These are phyloP conservation scores for Helicostylum pulchrum DNA, from an alignment of 192 early-diverging fungal species.

Conservation along the genomic window DNA sequence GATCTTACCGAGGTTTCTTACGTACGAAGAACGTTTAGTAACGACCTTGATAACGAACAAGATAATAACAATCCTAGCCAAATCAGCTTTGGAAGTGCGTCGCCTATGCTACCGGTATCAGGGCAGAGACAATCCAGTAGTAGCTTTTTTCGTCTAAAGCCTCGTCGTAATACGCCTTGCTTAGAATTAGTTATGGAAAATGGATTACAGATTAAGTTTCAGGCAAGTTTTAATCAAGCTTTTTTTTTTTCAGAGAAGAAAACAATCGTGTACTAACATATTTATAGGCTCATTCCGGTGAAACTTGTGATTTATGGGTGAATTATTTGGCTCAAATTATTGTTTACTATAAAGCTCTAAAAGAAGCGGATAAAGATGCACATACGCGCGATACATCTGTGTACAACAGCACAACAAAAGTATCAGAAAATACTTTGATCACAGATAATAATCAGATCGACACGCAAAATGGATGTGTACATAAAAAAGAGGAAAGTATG, in stretches of 20 bases:
- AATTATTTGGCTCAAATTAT: constrained; percentile 12
- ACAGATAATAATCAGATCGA: no score
- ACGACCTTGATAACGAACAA: neutral
- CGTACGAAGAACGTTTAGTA: constrained; percentile 9
- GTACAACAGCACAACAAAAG: no score
- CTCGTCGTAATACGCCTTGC: neutral
- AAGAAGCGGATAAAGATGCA: constrained; percentile 28
- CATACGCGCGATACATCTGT: neutral
- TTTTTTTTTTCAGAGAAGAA: neutral
- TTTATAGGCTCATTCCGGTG: constrained; percentile 12
- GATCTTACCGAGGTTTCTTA: constrained; percentile 21
- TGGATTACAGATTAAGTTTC: constrained; percentile 24
- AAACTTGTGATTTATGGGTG: constrained; percentile 31
- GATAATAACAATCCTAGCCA: neutral
- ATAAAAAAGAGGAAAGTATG: constrained; percentile 7
- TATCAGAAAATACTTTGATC: no score
- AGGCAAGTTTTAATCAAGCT: neutral
- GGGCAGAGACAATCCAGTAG: no score
- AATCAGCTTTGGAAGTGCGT: neutral
- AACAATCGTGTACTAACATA: neutral
- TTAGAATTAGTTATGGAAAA: constrained; percentile 31
- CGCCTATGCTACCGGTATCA: neutral
- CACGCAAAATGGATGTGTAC: neutral
- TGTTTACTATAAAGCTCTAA: constrained; percentile 25
- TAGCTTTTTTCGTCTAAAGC: no score